Evolutionary conservation across 768 basidiomycete genomes (phyloP).

Genomic region (Rossbeevera mucosa): DNA sequence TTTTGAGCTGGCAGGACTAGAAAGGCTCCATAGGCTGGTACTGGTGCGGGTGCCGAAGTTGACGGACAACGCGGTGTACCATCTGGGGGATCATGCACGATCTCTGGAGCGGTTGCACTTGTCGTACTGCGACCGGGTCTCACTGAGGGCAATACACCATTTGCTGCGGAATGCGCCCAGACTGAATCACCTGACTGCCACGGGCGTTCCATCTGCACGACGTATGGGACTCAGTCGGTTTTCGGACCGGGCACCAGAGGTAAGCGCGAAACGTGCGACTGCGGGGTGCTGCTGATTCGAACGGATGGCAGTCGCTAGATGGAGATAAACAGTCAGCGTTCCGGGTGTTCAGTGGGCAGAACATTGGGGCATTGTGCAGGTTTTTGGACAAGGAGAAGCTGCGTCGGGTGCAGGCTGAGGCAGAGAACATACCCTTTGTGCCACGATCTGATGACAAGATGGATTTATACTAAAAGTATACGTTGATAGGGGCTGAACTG

Average conservation of each 20-base stretch:
- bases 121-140: conserved; percentile 79
- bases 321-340: conserved; percentile 65
- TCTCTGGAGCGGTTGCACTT: conserved; percentile 78
- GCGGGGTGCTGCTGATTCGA: conserved; percentile 7
- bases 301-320: conserved; percentile 50
- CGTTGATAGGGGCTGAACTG: background rate
- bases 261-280: conserved; percentile 30
- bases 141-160: conserved; percentile 69
- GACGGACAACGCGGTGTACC: conserved; percentile 78
- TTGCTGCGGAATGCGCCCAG: conserved; percentile 55
- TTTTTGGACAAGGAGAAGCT: conserved; percentile 71
- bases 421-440: conserved; percentile 52
- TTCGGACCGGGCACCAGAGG: conserved; percentile 65
- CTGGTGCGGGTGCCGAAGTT: conserved; percentile 76
- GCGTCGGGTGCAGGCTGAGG: conserved; percentile 55
- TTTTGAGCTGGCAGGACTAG: conserved; percentile 69
- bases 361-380: conserved; percentile 53
- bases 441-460: conserved; percentile 60
- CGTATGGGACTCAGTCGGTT: conserved; percentile 69
- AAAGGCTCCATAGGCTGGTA: conserved; percentile 68
- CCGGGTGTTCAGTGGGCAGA: conserved; percentile 74
- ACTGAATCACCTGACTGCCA: conserved; percentile 73
- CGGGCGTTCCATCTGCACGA: conserved; percentile 72
- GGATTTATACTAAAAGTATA: conserved; percentile 46
- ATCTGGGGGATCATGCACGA: conserved; percentile 67